Percentiles rank a stretch among this genome's conserved stretches.
phyloP scores from a whole-genome alignment of 2,329 filamentous ascomycete genomes.

The Fusarium sp. region DNA sequence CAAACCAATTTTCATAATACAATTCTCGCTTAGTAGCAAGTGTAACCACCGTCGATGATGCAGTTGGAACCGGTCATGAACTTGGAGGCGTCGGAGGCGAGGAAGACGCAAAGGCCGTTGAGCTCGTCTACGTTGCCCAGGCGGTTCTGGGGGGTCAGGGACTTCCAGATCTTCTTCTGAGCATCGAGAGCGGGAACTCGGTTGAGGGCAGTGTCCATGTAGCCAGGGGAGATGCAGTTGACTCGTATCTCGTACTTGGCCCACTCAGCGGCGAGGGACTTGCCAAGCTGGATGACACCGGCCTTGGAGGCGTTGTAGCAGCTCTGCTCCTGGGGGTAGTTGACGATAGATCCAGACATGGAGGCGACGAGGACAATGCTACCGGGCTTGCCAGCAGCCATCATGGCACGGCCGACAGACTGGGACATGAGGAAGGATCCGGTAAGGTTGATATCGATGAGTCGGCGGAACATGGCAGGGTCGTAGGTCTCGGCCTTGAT shows the following conservation, averaged over 20 bases:
- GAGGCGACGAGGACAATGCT: conserved; percentile 82
- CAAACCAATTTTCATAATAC: conserved; percentile 2
- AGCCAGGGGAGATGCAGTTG: conserved; percentile 86
- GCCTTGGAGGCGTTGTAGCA: conserved; percentile 90
- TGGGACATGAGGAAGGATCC: conserved; percentile 84
- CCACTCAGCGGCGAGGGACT: conserved; percentile 87
- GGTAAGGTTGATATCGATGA: conserved; percentile 86
- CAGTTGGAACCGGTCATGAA: conserved; percentile 85
- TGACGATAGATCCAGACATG: conserved; percentile 87
- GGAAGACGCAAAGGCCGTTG: conserved; percentile 81
- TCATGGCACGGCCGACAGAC: conserved; percentile 79
- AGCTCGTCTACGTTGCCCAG: conserved; percentile 80
- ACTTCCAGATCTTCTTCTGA: conserved; percentile 85
- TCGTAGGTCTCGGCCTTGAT: conserved; percentile 85
- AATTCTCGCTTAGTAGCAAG: conserved; percentile 62
- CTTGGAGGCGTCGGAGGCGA: conserved; percentile 76
- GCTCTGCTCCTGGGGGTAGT: conserved; percentile 86
- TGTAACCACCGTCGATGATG: conserved; percentile 78
- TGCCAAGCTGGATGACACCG: conserved; percentile 81
- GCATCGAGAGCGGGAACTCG: conserved; percentile 81
- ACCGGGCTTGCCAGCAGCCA: conserved; percentile 76
- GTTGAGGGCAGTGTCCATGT: conserved; percentile 89
- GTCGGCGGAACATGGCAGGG: conserved; percentile 79
- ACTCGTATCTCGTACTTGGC: conserved; percentile 84
- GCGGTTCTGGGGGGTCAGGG: conserved; percentile 78